Evolutionary conservation across 1,284 basidiomycete species (phyloP), one percentile per base, ranked within the genome.

Genomic region (Schizophyllum amplum): DNA sequence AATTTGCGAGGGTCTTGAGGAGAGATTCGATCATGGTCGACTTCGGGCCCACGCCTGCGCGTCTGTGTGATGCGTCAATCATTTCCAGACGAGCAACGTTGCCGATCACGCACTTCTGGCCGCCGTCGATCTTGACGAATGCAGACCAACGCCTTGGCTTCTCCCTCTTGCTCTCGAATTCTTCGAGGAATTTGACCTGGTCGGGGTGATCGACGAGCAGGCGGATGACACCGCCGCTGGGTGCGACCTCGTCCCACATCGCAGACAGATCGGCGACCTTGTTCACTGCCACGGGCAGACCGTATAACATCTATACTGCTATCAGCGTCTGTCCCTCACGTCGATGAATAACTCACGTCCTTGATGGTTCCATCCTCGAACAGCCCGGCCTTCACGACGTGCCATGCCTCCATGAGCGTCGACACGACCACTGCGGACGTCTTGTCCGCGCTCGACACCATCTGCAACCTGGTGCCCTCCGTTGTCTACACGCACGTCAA

Each of bases 71-170:
- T 52, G 47, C 17, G 22, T 55, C 15, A 61, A 54, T 26, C 24
- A 17, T 23, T 42, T 24, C 22, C 42, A 20, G 13, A 22, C 13
- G 9, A 25, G 46, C 9, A 2, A 46, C 26, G 5, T 33, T 21
- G 50, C 11, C 27, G 53, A 24, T 57, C 11, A 26, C 46, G 52
- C 52, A 90, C 87, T 84, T 82, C 62, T 83, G 81, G 25, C 88
- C 90, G 13, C 83, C 83, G 62, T 94, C 89, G 49, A 94, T 77
- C 67, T 94, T 94, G 60, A 94, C 77, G 66, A 93, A 94, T 1
- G 80, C 80, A 20, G 82, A 85, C 90, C 91, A 93, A 55, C 68
- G 72, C 62, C 75, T 74, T 1, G 75, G 68, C 17, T 63, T 67
- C 33, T 66, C 62, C 63, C 74, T 70, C 52, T 64, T 63, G 47